Base-by-base conservation (phyloP, 306 rosid species). In the Quercus ilex region DNA sequence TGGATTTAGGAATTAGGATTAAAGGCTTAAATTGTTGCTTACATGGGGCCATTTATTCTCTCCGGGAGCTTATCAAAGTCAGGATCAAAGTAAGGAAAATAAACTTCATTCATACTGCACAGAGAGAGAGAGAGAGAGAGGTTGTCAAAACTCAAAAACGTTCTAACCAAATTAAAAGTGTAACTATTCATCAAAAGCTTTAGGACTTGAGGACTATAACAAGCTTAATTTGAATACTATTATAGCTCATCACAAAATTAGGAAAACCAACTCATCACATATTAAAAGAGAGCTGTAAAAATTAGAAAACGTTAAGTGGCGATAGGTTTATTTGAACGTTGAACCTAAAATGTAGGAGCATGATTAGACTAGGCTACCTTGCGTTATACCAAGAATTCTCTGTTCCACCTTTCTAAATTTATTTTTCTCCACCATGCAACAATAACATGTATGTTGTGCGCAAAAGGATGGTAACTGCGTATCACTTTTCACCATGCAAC, bases 11-110 rank as follows among this genome's bases (percentile, higher is more conserved):
- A 26, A 9, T 5, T 5, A 5, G n/a, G 13, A 26, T 4, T 19
- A 20, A 52, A 33, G 4, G 38, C 18, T 65, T 17, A 20, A 30
- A 72, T 62, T 7, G 62, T 51, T 35, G 73, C 94, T 80, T 82
- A 90, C 97, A 82, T 69, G 30, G 97, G 97, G 20, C 97, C 94
- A 85, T 89, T 20, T 52, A 92, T 81, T 74, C 97, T 87, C 76
- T 92, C 93, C 11, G 77, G 83, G 56, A 84, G 92, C 35, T 64
- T 82, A 65, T 92, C 93, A 69, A 88, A 91, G 23, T 91, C 92
- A 57, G 97, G 97, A 88, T 91, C 97, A 56, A 89, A 91, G 81
- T 91, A 91, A 51, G 97, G 97, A 88, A 80, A 87, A 77, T 88
- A 90, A 69, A 90, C 87, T 73, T 81, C 80, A 73, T 85, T 81